Evolutionary conservation across 257 asterid species (phyloP).

Genomic region (Anisodus tanguticus): DNA sequence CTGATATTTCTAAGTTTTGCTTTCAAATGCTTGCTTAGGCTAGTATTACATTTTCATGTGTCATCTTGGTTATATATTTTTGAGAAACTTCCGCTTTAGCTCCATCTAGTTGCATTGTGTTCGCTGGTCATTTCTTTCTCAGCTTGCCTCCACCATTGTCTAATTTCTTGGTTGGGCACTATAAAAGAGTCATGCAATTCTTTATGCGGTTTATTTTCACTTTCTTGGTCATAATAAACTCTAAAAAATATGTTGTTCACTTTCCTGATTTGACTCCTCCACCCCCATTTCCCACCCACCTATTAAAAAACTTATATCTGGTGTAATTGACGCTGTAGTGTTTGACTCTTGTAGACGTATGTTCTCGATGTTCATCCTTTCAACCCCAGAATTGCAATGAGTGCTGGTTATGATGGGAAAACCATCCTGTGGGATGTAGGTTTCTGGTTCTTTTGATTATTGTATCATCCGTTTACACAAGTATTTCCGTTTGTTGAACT

Average conservation of each 20-base stretch:
- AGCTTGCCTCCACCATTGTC: slow-evolving; percentile 6
- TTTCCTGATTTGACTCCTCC: slow-evolving; percentile 19
- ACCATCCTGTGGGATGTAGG: slow-evolving; percentile 99
- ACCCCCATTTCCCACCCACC: neutral
- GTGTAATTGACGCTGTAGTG: slow-evolving; percentile 26
- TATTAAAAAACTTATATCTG: neutral
- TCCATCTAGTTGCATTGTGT: slow-evolving; percentile 8
- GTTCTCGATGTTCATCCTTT: slow-evolving; percentile 99
- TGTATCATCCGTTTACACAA: slow-evolving; percentile 22
- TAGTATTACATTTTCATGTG: neutral
- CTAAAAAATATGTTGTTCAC: neutral
- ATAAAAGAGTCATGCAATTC: slow-evolving; percentile 8
- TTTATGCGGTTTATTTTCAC: slow-evolving; percentile 19
- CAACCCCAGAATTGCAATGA: slow-evolving; percentile 97
- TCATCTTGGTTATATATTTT: slow-evolving; percentile 3
- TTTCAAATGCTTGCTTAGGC: slow-evolving; percentile 24
- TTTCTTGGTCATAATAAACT: neutral
- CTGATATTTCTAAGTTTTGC: slow-evolving; percentile 19
- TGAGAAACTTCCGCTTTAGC: slow-evolving; percentile 4
- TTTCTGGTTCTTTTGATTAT: slow-evolving; percentile 39
- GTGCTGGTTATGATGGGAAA: slow-evolving; percentile 99
- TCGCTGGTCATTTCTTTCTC: neutral
- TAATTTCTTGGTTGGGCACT: neutral
- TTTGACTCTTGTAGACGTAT: slow-evolving; percentile 68
- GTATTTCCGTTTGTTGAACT: slow-evolving; percentile 26